Base-by-base conservation (phyloP, 305 asterid species). In the Coffea humblotiana region DNA sequence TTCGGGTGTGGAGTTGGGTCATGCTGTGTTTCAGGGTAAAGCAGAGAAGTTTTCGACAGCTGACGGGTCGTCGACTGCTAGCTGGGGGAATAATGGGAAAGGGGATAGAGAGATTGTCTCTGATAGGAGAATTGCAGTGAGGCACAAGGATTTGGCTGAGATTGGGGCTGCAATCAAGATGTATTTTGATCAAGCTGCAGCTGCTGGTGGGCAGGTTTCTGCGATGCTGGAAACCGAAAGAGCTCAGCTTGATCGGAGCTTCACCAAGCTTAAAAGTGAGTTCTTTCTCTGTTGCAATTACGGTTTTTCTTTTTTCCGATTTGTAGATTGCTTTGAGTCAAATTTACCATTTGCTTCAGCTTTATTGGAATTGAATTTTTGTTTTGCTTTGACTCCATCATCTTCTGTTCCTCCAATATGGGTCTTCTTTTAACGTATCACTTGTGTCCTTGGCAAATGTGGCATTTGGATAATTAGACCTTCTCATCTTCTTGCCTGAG, bases 201-300 rank as follows among this genome's bases (percentile, higher is more conserved):
- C 88, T 52, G 89, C 98, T 49, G 99, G 98, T 25, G 98, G 91
- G 65, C 96, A 93, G 85, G 97, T 94, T 37, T 92, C 97, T 23
- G 97, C 91, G 85, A 92, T 96, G 93, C 97, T 96, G 37, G 99
- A 96, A 82, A 88, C 92, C 1, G 98, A 98, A 69, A 86, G 96
- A 80, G 97, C 94, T 60, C 98, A 92, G 91, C 91, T 94, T 45
- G 96, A 94, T 85, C 91, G 92, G 67, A 91, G 95, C 87, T 92
- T 96, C 84, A 91, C 84, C 91, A 95, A 92, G 67, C 81, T 94
- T 85, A 94, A 88, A 86, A 96, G 99, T 96, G 80, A 86, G 98
- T 74, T 76, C 27, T 11, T 54, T 21, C 52, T 64, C 75, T n/a
- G 21, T 4, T 15, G 27, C 19, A 58, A 32, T 19, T 18, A 54